phyloP scores from a whole-genome alignment of 768 basidiomycete species.

The Mycena metata region DNA sequence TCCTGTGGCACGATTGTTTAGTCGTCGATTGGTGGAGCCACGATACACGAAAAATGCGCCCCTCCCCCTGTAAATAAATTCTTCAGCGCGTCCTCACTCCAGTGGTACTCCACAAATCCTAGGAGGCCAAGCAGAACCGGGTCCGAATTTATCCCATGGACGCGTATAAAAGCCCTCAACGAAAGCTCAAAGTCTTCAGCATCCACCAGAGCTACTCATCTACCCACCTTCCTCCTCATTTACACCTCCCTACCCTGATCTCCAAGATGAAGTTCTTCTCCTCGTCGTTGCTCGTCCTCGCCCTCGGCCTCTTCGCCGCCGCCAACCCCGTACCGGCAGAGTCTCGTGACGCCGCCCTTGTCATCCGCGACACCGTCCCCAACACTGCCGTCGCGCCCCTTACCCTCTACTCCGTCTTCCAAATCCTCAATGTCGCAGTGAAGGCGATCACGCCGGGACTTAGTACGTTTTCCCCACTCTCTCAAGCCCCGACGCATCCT shows the following conservation, averaged over 20 bases:
- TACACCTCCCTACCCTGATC: not conserved
- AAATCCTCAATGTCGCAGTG: slow-evolving; percentile 15
- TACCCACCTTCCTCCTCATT: not conserved
- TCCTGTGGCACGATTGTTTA: too few relatives aligned
- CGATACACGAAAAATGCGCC: too few relatives aligned
- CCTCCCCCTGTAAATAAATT: too few relatives aligned
- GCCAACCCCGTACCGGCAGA: slow-evolving; percentile 4
- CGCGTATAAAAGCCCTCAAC: not conserved
- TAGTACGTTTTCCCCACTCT: not conserved
- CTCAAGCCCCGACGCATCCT: not conserved
- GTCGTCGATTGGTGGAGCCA: too few relatives aligned
- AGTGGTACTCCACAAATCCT: too few relatives aligned
- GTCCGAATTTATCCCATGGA: not conserved
- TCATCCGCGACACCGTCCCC: too few relatives aligned
- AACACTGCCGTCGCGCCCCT: slow-evolving; percentile 18
- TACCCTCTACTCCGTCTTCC: slow-evolving; percentile 18
- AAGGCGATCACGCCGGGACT: slow-evolving; percentile 12
- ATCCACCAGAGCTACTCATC: slow-evolving; percentile 5
- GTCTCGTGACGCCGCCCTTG: too few relatives aligned
- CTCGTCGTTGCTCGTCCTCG: slow-evolving; percentile 9
- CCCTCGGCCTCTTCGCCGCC: slow-evolving; percentile 5
- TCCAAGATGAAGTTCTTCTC: slow-evolving; percentile 20
- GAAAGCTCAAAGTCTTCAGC: not conserved
- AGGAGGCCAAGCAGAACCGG: too few relatives aligned
- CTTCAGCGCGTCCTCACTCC: too few relatives aligned